Percentiles rank a stretch among this genome's conserved stretches.
Conservation (phyloP, 768 basidiomycete genomes). For the Trametes gibbosa region DNA sequence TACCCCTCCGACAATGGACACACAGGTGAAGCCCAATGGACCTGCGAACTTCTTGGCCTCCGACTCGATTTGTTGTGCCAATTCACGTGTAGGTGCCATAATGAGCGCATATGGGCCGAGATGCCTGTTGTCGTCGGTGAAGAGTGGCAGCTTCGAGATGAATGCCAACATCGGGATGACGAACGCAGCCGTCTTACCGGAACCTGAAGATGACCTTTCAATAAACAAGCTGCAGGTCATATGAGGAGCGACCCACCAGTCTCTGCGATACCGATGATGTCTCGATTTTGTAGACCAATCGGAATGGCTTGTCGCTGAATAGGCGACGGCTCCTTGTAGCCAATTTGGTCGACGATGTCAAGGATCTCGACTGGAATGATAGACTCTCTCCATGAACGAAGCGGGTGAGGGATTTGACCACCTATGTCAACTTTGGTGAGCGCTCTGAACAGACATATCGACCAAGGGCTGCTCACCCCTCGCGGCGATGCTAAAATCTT, state of each 20-base stretch:
- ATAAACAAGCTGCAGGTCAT: neutral
- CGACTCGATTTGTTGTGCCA: slow-evolving; percentile 95
- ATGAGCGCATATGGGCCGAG: slow-evolving; percentile 93
- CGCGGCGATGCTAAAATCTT: slow-evolving; percentile 96
- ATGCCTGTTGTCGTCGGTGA: slow-evolving; percentile 92
- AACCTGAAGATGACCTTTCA: slow-evolving; percentile 51
- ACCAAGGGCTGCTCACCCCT: too few relatives aligned
- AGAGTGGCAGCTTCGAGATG: slow-evolving; percentile 79
- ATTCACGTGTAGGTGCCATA: slow-evolving; percentile 94
- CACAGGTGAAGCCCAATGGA: slow-evolving; percentile 88
- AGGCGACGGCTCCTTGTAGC: slow-evolving; percentile 95
- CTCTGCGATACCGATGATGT: slow-evolving; percentile 98
- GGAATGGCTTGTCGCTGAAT: slow-evolving; percentile 99
- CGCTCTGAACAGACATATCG: too few relatives aligned
- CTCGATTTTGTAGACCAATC: slow-evolving; percentile 95
- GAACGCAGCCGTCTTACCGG: slow-evolving; percentile 98
- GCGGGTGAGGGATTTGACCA: slow-evolving; percentile 89
- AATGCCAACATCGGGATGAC: slow-evolving; percentile 98
- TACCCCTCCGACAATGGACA: slow-evolving; percentile 98
- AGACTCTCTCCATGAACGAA: slow-evolving; percentile 91
- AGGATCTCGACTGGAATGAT: slow-evolving; percentile 75
- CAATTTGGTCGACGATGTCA: slow-evolving; percentile 84
- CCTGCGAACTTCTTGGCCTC: slow-evolving; percentile 91
- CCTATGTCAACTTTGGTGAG: too few relatives aligned
- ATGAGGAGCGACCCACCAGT: slow-evolving; percentile 59